These are phyloP conservation scores for Apophysomyces ossiformis DNA, from an alignment of 371 early-diverging fungal species.

Conservation along the genomic window DNA sequence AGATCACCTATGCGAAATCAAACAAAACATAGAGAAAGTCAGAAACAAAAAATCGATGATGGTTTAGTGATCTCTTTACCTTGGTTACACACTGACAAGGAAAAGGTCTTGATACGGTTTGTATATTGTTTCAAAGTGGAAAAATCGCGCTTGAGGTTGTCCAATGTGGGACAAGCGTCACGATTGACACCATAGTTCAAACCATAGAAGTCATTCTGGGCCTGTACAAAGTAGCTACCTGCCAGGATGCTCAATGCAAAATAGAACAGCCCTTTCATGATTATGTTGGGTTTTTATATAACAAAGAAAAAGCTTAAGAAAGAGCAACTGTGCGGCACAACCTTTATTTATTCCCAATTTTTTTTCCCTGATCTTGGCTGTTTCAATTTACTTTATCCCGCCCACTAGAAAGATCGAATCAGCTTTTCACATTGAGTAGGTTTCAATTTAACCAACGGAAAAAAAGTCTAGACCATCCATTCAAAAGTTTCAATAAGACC, in stretches of 20 bases:
- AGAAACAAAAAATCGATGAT: neutral
- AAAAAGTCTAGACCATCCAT: neutral
- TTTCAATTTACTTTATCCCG: slow-evolving; percentile 1
- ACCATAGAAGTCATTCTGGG: slow-evolving; percentile 45
- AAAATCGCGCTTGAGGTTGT: slow-evolving; percentile 54
- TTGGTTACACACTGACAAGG: slow-evolving; percentile 58
- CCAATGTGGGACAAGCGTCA: slow-evolving; percentile 55
- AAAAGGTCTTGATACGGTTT: slow-evolving; percentile 60
- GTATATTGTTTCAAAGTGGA: slow-evolving; percentile 49
- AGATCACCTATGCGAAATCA: slow-evolving; percentile 24
- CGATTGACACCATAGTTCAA: slow-evolving; percentile 63
- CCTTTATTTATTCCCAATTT: neutral
- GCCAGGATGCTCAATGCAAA: neutral
- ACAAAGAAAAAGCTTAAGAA: neutral
- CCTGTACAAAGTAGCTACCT: neutral
- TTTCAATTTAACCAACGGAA: neutral
- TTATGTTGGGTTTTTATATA: neutral
- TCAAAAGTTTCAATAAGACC: too few relatives aligned
- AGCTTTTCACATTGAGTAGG: neutral
- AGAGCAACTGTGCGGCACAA: neutral
- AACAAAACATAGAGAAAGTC: too few relatives aligned
- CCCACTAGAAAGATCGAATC: neutral
- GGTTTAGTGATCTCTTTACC: slow-evolving; percentile 36
- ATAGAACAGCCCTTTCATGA: neutral
- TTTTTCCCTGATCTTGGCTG: neutral